Conservation (phyloP, 2,329 filamentous ascomycete genomes). For the Fusarium sp. region DNA sequence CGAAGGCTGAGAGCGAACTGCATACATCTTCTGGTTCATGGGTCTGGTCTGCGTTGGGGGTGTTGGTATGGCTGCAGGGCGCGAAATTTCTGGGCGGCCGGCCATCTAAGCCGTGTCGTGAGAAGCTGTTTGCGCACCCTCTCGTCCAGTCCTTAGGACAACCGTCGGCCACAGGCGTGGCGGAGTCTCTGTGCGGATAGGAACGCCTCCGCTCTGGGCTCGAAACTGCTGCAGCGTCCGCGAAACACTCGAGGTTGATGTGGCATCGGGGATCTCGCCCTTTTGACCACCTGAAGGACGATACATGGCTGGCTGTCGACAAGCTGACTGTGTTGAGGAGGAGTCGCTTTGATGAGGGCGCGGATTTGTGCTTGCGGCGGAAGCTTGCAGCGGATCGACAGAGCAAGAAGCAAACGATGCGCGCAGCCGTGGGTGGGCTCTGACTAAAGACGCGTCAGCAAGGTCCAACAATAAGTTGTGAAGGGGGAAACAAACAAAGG, state of each 20-base stretch:
- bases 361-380: background rate
- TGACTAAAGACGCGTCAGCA: background rate
- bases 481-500: background rate
- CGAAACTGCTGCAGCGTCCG: conserved; percentile 11
- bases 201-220: background rate
- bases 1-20: background rate
- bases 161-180: conserved; percentile 8
- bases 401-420: background rate
- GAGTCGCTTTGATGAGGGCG: background rate
- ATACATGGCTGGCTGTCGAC: background rate
- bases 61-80: background rate
- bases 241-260: conserved; percentile 6
- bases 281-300: background rate
- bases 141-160: background rate
- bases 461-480: background rate
- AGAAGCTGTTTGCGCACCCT: background rate
- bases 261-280: background rate
- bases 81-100: background rate
- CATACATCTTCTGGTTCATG: background rate
- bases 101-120: conserved; percentile 9
- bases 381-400: background rate
- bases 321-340: background rate
- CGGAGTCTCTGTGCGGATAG: background rate
- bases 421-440: background rate
- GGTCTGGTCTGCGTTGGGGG: background rate